Conservation (phyloP, 257 asterid species). For the Lycium ferocissimum region DNA sequence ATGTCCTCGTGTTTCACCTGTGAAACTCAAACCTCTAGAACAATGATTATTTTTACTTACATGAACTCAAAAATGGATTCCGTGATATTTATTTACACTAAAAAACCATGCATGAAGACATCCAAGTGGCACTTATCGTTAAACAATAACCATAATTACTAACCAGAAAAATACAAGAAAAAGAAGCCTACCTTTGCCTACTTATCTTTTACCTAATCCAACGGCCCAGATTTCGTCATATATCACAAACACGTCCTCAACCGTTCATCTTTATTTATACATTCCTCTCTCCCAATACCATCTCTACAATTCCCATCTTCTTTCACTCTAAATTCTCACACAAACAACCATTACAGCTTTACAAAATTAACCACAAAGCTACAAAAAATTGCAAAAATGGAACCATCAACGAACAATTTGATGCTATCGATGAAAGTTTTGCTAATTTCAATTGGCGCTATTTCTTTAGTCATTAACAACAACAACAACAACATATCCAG, state of each 20-base stretch:
- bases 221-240: conserved; percentile 50
- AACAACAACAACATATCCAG: too few relatives aligned
- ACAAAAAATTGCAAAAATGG: not conserved
- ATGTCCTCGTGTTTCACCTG: too few relatives aligned
- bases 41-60: too few relatives aligned
- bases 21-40: too few relatives aligned
- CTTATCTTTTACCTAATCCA: conserved; percentile 30
- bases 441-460: conserved; percentile 62
- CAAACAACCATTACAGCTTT: conserved; percentile 27
- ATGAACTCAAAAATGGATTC: too few relatives aligned
- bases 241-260: conserved; percentile 44
- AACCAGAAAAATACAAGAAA: not conserved
- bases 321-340: conserved; percentile 27
- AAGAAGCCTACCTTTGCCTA: not conserved
- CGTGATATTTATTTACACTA: too few relatives aligned
- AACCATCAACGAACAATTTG: conserved; percentile 38
- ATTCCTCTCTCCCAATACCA: too few relatives aligned
- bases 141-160: too few relatives aligned
- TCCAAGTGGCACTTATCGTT: too few relatives aligned
- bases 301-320: not conserved
- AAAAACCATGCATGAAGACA: too few relatives aligned
- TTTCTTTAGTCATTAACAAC: too few relatives aligned
- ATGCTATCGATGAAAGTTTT: conserved; percentile 53
- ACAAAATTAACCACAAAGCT: not conserved
- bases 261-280: too few relatives aligned